These are phyloP conservation scores for Globisporangium camurandrum DNA, from an alignment of 352 stramenopile species.

Conservation along the genomic window DNA sequence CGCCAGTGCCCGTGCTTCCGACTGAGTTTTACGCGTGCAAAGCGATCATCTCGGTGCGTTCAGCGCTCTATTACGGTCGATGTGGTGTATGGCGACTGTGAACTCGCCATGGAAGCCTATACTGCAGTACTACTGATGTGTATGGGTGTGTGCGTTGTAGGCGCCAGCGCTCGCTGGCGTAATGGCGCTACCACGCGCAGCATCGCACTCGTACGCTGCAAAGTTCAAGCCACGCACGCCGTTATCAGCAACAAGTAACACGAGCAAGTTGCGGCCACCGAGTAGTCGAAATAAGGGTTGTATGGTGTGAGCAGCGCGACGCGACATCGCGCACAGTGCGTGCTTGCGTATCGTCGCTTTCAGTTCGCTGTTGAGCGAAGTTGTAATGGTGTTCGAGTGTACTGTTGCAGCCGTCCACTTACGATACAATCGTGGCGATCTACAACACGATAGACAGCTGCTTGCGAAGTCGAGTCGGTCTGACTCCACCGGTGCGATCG, in stretches of 20 bases:
- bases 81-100: too few species aligned
- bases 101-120: too few species aligned
- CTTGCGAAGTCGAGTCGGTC: not conserved
- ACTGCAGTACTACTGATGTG: too few species aligned
- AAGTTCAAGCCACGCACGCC: slow-evolving; percentile 22
- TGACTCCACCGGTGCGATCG: not conserved
- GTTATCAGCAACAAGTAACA: not conserved
- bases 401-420: too few species aligned
- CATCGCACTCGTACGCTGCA: slow-evolving; percentile 25
- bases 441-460: too few species aligned
- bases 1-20: slow-evolving; percentile 48
- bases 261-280: not conserved
- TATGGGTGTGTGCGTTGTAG: too few species aligned
- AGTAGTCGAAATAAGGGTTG: slow-evolving; percentile 7
- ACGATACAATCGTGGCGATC: too few species aligned
- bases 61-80: too few species aligned
- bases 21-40: slow-evolving; percentile 43
- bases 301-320: slow-evolving; percentile 11
- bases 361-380: too few species aligned
- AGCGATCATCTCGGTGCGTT: slow-evolving; percentile 36
- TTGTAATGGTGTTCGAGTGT: too few species aligned
- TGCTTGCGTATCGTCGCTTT: too few species aligned
- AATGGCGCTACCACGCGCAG: not conserved
- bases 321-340: slow-evolving; percentile 17
- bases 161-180: not conserved